A percentile compares a stretch with the other conserved stretches of the same genome.
Conservation (phyloP, 352 stramenopile genomes). For the Halophytophthora polymorphica region DNA sequence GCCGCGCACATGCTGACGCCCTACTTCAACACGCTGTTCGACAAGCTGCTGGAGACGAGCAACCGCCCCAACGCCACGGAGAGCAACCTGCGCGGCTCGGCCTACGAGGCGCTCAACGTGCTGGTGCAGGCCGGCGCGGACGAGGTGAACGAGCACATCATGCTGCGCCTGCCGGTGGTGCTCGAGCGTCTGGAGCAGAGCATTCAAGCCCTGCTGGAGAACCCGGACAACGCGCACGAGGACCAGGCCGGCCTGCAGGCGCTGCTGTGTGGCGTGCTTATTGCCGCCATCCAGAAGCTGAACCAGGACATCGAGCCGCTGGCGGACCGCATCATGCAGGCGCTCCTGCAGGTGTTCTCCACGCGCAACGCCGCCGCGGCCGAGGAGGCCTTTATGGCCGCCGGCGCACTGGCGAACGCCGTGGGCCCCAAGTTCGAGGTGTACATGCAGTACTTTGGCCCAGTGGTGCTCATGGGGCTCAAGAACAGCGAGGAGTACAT, state of each 20-base stretch:
- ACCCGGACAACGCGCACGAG: conserved; percentile 71
- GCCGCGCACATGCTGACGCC: conserved; percentile 87
- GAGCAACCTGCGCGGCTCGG: conserved; percentile 88
- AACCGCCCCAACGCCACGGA: conserved; percentile 88
- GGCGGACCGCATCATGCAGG: conserved; percentile 93
- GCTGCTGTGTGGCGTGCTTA: conserved; percentile 90
- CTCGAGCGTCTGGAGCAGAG: conserved; percentile 77
- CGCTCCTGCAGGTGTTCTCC: conserved; percentile 94
- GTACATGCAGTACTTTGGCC: conserved; percentile 94
- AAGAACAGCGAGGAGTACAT: conserved; percentile 96
- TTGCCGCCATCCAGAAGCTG: conserved; percentile 93
- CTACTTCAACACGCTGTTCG: conserved; percentile 90
- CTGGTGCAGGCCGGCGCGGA: conserved; percentile 87
- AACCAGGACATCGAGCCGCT: conserved; percentile 83
- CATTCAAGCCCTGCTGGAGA: conserved; percentile 62
- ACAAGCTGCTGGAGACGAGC: conserved; percentile 91
- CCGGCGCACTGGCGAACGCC: conserved; percentile 91
- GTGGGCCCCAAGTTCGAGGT: conserved; percentile 92
- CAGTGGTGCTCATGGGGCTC: conserved; percentile 90
- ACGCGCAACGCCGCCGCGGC: conserved; percentile 92
- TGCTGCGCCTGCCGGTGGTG: conserved; percentile 71
- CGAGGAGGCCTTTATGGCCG: conserved; percentile 96
- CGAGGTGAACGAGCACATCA: conserved; percentile 77
- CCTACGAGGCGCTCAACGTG: conserved; percentile 94
- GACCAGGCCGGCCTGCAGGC: conserved; percentile 74